A percentile compares a stretch with the other conserved stretches of the same genome.
These are phyloP conservation scores for Theobroma grandiflorum DNA, from an alignment of 441 rosid species.

Conservation along the genomic window DNA sequence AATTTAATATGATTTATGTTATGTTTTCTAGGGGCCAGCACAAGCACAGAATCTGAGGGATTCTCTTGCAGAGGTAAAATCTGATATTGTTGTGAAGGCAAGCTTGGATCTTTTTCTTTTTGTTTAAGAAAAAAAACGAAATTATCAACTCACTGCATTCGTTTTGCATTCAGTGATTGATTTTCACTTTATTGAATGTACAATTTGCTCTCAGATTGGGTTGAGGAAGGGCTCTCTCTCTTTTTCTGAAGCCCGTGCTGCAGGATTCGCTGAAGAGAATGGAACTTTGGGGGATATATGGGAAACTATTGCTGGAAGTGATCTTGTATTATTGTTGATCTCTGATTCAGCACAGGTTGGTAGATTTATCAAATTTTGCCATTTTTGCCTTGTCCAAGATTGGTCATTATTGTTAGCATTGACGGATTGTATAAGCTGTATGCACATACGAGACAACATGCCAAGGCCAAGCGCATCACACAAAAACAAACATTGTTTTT, in stretches of 20 bases:
- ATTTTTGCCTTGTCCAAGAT: neutral
- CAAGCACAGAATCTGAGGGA: conserved; percentile 81
- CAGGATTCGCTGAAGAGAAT: conserved; percentile 65
- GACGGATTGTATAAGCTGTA: neutral
- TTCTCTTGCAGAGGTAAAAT: conserved; percentile 65
- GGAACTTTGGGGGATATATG: conserved; percentile 68
- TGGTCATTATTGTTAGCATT: neutral
- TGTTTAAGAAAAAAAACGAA: neutral
- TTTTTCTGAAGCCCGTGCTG: conserved; percentile 67
- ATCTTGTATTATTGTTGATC: conserved; percentile 68
- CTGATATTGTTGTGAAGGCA: conserved; percentile 66
- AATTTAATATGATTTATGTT: neutral
- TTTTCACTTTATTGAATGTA: neutral
- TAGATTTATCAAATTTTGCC: neutral
- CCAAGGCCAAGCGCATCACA: neutral
- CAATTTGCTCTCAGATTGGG: conserved; percentile 50
- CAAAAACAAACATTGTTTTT: neutral
- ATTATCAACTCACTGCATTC: neutral
- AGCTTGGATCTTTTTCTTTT: conserved; percentile 5
- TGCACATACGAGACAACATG: neutral
- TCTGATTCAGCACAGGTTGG: conserved; percentile 75
- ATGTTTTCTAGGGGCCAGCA: conserved; percentile 56
- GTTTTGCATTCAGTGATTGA: conserved; percentile 1
- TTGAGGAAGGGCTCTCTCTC: conserved; percentile 69
- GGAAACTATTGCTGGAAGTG: conserved; percentile 71